These are phyloP conservation scores for Hyaloscypha finlandica DNA, from an alignment of 495 filamentous ascomycete species.

Conservation along the genomic window DNA sequence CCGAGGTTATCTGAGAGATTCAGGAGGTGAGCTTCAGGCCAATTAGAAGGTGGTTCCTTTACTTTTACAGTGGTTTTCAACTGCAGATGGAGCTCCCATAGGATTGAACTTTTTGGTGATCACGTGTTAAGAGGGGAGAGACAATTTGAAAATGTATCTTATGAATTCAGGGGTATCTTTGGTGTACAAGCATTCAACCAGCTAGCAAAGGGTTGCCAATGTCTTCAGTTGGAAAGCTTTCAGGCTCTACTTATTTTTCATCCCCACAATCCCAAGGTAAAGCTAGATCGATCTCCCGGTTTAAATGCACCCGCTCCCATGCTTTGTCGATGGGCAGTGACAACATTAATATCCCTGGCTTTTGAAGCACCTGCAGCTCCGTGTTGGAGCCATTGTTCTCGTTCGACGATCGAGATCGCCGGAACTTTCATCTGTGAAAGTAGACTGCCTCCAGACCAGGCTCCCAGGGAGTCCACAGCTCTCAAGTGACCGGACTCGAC, in stretches of 20 bases:
- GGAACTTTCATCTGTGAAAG: constrained; percentile 75
- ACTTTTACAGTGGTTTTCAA: too few species aligned
- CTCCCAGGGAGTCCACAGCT: constrained; percentile 78
- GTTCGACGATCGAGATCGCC: constrained; percentile 79
- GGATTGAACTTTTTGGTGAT: not conserved
- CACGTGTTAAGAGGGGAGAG: not conserved
- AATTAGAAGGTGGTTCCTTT: too few species aligned
- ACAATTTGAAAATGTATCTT: not conserved
- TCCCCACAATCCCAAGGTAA: constrained; percentile 82
- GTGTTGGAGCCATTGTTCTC: constrained; percentile 79
- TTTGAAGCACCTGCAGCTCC: constrained; percentile 71
- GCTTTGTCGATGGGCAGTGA: constrained; percentile 59
- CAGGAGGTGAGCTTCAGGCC: not conserved
- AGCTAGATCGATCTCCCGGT: constrained; percentile 59
- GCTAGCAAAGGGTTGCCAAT: not conserved
- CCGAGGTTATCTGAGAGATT: not conserved
- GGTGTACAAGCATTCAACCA: not conserved
- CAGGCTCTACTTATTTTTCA: constrained; percentile 34
- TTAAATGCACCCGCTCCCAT: constrained; percentile 49
- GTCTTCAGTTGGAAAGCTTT: not conserved
- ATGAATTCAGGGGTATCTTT: not conserved
- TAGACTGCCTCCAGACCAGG: constrained; percentile 88
- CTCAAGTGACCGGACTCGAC: constrained; percentile 61
- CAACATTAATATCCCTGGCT: constrained; percentile 55
- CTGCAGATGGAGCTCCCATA: not conserved